These are phyloP conservation scores for Heritiera littoralis DNA, from an alignment of 345 rosid genomes.

Conservation along the genomic window DNA sequence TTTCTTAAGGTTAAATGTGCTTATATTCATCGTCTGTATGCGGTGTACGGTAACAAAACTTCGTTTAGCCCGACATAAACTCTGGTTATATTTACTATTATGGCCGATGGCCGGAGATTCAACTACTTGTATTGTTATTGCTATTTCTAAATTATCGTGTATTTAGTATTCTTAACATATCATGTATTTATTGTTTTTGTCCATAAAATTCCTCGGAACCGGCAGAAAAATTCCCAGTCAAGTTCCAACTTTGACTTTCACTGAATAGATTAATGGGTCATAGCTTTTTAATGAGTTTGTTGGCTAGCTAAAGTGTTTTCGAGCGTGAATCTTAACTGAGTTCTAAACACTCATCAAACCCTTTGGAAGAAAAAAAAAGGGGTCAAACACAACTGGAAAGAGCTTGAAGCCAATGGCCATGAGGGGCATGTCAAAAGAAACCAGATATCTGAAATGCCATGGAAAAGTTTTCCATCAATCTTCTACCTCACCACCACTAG, in stretches of 20 bases:
- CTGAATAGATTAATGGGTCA: background rate
- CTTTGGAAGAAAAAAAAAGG: background rate
- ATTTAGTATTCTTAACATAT: too few relatives aligned
- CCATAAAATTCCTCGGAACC: background rate
- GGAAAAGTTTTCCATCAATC: background rate
- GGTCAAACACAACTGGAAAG: background rate
- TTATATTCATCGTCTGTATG: background rate
- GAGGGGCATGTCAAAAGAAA: background rate
- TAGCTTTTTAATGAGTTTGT: background rate
- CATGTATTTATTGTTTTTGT: background rate
- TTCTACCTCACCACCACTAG: too few relatives aligned
- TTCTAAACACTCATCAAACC: background rate
- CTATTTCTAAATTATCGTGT: too few relatives aligned
- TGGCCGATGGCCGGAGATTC: too few relatives aligned
- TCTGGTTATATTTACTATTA: too few relatives aligned
- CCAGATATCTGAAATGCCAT: background rate
- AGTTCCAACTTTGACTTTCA: background rate
- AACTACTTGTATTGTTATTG: background rate
- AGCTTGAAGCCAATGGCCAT: background rate
- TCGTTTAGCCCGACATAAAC: too few relatives aligned
- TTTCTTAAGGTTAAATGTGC: background rate
- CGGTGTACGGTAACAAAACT: too few relatives aligned
- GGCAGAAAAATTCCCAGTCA: background rate
- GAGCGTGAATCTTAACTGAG: background rate
- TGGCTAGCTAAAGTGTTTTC: background rate